phyloP scores from a whole-genome alignment of 305 asterid species.

The Fraxinus angustifolia region DNA sequence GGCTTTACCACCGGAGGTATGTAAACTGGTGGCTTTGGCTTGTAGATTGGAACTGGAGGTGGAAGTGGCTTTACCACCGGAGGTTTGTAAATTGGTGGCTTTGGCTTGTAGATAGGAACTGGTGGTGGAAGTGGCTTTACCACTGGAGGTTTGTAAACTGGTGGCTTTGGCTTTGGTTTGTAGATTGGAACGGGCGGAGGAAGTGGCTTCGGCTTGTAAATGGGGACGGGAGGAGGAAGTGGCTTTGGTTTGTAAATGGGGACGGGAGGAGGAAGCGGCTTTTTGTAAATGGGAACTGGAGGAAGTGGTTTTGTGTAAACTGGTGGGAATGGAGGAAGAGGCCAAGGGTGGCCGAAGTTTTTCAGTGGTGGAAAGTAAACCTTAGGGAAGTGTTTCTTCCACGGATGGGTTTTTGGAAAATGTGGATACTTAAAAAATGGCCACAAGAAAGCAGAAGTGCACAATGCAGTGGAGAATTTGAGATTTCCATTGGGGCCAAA shows the following conservation, averaged over 20 bases:
- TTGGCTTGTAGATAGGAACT: conserved; percentile 22
- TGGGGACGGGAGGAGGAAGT: conserved; percentile 18
- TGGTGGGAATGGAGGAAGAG: conserved; percentile 35
- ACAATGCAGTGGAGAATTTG: conserved; percentile 57
- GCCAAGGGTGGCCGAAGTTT: conserved; percentile 45
- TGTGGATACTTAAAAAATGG: conserved; percentile 54
- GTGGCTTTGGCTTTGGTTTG: conserved; percentile 30
- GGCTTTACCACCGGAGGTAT: conserved; percentile 13
- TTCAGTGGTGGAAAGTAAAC: conserved; percentile 30
- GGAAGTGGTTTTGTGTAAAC: conserved; percentile 30
- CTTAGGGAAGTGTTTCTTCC: conserved; percentile 41
- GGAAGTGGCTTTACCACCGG: conserved; percentile 7
- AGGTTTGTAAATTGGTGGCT: conserved; percentile 25
- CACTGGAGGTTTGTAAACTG: conserved; percentile 10
- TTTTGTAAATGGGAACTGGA: conserved; percentile 25
- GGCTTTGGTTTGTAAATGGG: conserved; percentile 23
- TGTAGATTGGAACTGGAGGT: conserved; percentile 26
- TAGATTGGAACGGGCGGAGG: conserved; percentile 28
- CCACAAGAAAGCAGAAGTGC: conserved; percentile 71
- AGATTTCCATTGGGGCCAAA: conserved; percentile 41
- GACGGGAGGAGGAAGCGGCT: conserved; percentile 36
- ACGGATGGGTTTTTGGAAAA: conserved; percentile 42
- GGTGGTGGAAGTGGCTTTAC: conserved; percentile 29
- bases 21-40: conserved; percentile 28
- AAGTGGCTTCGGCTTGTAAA: conserved; percentile 24